A percentile compares a stretch with the other conserved stretches of the same genome.
Evolutionary conservation across 768 basidiomycete species (phyloP).

Genomic region (Tricholoma terreum): DNA sequence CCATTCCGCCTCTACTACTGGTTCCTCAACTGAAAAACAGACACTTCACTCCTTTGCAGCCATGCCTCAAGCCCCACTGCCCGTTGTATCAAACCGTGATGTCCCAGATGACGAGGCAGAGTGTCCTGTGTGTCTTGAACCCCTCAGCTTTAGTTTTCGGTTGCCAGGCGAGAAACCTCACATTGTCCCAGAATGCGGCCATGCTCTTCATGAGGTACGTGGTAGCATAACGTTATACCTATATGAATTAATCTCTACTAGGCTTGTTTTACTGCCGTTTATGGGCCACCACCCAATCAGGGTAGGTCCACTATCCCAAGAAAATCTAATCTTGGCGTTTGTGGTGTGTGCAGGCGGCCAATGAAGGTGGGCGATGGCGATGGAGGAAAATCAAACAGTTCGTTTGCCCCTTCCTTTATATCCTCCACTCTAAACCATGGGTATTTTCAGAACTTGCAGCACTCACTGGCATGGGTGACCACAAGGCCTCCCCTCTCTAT

Average conservation of each 20-base stretch:
- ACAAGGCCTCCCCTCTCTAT: constrained; percentile 50
- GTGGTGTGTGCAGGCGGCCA: constrained; percentile 93
- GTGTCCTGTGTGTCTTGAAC: constrained; percentile 96
- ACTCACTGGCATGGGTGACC: constrained; percentile 84
- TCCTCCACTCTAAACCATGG: constrained; percentile 7
- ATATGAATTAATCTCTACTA: constrained; percentile 27
- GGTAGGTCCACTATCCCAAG: constrained; percentile 52
- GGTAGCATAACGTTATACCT: background rate
- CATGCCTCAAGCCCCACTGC: constrained; percentile 63
- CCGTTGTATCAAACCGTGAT: constrained; percentile 68
- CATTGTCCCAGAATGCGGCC: constrained; percentile 95
- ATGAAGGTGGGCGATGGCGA: constrained; percentile 95
- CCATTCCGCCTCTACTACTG: constrained; percentile 43
- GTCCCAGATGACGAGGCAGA: constrained; percentile 75
- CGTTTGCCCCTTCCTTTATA: constrained; percentile 23
- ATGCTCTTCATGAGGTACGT: constrained; percentile 89
- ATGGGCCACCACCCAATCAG: constrained; percentile 77
- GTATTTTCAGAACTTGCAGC: constrained; percentile 77
- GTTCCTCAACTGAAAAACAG: constrained; percentile 35
- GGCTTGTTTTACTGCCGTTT: constrained; percentile 97
- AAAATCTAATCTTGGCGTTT: constrained; percentile 87
- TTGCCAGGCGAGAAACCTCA: constrained; percentile 96
- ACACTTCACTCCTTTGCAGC: constrained; percentile 52
- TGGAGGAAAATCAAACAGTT: constrained; percentile 87
- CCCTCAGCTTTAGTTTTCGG: constrained; percentile 88